These are phyloP conservation scores for Ormosia semicastrata DNA, from an alignment of 306 rosid species.

Conservation along the genomic window DNA sequence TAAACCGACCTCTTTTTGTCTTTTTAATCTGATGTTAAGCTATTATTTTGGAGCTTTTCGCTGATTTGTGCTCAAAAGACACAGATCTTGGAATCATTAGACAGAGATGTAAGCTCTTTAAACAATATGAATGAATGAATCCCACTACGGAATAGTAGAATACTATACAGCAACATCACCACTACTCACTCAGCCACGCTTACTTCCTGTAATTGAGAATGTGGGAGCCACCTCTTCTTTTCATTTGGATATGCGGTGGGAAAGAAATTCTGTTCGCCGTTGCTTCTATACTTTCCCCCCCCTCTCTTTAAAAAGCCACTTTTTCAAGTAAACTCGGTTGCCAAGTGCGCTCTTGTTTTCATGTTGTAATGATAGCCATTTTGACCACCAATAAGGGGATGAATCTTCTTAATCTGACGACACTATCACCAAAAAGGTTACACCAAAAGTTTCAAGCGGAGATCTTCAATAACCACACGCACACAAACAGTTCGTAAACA, in stretches of 20 bases:
- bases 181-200: not conserved
- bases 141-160: conserved; percentile 13
- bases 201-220: conserved; percentile 2
- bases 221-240: conserved; percentile 29
- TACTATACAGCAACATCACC: conserved; percentile 15
- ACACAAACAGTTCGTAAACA: not conserved
- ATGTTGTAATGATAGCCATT: conserved; percentile 14
- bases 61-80: conserved; percentile 39
- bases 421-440: conserved; percentile 8
- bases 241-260: conserved; percentile 21
- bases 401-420: not conserved
- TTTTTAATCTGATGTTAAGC: not conserved
- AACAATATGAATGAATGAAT: conserved; percentile 12
- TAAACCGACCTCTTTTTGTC: conserved; percentile 14
- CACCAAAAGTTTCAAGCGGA: not conserved
- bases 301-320: not conserved
- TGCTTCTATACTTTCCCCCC: conserved; percentile 2
- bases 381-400: conserved; percentile 25
- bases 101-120: conserved; percentile 31
- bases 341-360: conserved; percentile 33
- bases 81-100: conserved; percentile 45
- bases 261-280: not conserved
- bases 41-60: conserved; percentile 31
- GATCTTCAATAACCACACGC: conserved; percentile 1
- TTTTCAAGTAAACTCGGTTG: conserved; percentile 13